Percentiles rank a stretch among this genome's conserved stretches.
These are phyloP conservation scores for Ogataea nakhonphanomensis DNA, from an alignment of 805 yeast genomes.

Conservation along the genomic window DNA sequence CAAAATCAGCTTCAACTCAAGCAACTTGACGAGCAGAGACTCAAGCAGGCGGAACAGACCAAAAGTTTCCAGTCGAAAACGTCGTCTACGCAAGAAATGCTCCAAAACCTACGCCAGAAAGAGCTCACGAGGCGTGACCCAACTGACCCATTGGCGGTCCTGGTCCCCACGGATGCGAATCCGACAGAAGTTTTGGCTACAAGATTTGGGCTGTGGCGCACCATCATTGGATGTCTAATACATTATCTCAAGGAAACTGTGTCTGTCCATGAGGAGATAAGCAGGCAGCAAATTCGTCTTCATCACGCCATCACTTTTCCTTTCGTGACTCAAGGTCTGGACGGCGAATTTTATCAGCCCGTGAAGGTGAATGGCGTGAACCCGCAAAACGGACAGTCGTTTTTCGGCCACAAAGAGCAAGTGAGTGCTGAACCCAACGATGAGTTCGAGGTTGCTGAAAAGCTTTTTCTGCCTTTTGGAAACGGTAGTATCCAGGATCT, in stretches of 20 bases:
- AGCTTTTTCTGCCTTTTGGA: slow-evolving; percentile 73
- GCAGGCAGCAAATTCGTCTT: slow-evolving; percentile 75
- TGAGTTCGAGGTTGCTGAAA: slow-evolving; percentile 35
- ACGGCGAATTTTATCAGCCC: slow-evolving; percentile 38
- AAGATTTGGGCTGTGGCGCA: slow-evolving; percentile 84
- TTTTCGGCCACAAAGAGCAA: slow-evolving; percentile 16
- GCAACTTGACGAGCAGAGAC: slow-evolving; percentile 41
- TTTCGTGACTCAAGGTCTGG: slow-evolving; percentile 43
- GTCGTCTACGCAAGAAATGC: slow-evolving; percentile 29
- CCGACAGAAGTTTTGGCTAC: slow-evolving; percentile 88
- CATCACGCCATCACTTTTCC: slow-evolving; percentile 71
- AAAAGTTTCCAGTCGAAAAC: slow-evolving; percentile 37
- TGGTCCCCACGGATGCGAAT: slow-evolving; percentile 57
- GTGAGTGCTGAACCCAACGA: slow-evolving; percentile 23
- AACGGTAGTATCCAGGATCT: slow-evolving; percentile 79
- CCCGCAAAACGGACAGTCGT: slow-evolving; percentile 6
- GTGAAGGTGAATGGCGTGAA: slow-evolving; percentile 24
- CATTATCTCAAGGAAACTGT: slow-evolving; percentile 76
- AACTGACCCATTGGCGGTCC: slow-evolving; percentile 44
- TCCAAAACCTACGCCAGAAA: slow-evolving; percentile 21
- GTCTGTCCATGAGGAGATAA: slow-evolving; percentile 82
- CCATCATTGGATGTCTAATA: slow-evolving; percentile 68
- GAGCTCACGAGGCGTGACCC: slow-evolving; percentile 36
- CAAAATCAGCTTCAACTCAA: slow-evolving; percentile 46
- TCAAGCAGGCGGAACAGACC: slow-evolving; percentile 42